Conservation (phyloP, 345 rosid genomes). For the Microthlaspi erraticum region DNA sequence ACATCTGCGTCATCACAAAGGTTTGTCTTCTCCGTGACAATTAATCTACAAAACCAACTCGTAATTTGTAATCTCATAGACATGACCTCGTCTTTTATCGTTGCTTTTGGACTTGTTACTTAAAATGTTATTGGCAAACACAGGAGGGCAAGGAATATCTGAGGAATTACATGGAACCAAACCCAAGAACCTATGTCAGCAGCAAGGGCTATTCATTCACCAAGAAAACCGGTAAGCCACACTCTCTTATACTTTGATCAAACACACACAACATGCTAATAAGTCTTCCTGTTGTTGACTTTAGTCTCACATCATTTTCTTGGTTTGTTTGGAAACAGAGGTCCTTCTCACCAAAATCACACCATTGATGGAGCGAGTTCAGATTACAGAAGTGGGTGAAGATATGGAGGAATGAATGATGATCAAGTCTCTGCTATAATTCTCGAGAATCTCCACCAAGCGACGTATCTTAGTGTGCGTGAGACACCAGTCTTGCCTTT, state of each 20-base stretch:
- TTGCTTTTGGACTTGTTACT: constrained; percentile 14
- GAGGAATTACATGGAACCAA: constrained; percentile 79
- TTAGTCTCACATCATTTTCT: constrained; percentile 11
- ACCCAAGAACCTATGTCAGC: constrained; percentile 72
- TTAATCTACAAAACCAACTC: not conserved
- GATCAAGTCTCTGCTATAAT: constrained; percentile 14
- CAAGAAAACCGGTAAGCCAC: constrained; percentile 60
- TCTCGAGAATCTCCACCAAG: constrained; percentile 1
- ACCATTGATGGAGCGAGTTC: constrained; percentile 60
- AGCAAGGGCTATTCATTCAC: constrained; percentile 63
- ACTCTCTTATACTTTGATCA: not conserved
- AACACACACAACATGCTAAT: constrained; percentile 8
- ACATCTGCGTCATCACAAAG: constrained; percentile 85
- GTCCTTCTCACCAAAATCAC: constrained; percentile 72
- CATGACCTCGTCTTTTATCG: constrained; percentile 10
- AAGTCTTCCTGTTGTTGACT: not conserved
- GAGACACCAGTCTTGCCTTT: constrained; percentile 3
- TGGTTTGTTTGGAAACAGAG: constrained; percentile 47
- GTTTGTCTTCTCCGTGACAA: constrained; percentile 43
- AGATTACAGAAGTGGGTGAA: constrained; percentile 58
- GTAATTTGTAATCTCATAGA: constrained; percentile 2
- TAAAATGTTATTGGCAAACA: constrained; percentile 37
- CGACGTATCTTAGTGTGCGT: not conserved
- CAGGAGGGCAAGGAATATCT: constrained; percentile 81
- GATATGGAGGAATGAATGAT: constrained; percentile 73